Base-by-base conservation (phyloP, 495 filamentous ascomycete genomes). In the Podospora pseudopauciseta region DNA sequence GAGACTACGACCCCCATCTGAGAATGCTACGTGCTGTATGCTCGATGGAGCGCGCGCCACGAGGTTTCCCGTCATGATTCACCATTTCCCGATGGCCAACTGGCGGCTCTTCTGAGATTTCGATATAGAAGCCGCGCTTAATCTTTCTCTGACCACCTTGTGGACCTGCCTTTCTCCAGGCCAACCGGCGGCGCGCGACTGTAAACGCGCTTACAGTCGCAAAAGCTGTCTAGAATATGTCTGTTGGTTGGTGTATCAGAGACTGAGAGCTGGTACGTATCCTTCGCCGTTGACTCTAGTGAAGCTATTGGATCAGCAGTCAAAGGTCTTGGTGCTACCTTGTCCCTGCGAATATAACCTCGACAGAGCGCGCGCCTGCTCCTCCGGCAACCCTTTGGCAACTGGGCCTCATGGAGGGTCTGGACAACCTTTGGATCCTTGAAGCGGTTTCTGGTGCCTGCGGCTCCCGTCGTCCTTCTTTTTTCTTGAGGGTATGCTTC, bases 281-380 rank as follows among this genome's bases (percentile, higher is more conserved):
- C 39, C 39, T 49, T 49, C 15, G 39, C 39, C 39, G 13, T 67
- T 16, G 28, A 39, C 19, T 27, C 61, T n/a, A 5, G 4, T 5
- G 57, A 70, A 55, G 39, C 69, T 67, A 73, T 76, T 76, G 74
- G 74, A 60, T 70, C 18, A 15, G 61, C 61, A 27, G 60, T 53
- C n/a, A 20, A 7, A 56, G n/a, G 13, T 49, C 54, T 60, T 16
- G 20, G 54, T 64, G 58, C 62, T 39, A 59, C 60, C 63, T 59
- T 61, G 65, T 39, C 54, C 65, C 63, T 60, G 64, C 57, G 44
- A 63, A 71, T 71, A 71, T 67, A 65, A 65, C 56, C 13, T n/a
- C n/a, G 3, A 55, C n/a, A 70, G 70, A 76, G 74, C 75, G 74
- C 75, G 75, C 75, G 75, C 74, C 75, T 74, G 70, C 68, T 76